Evolutionary conservation across 495 filamentous ascomycete species (phyloP).

Genomic region (Aspergillus egyptiacus): DNA sequence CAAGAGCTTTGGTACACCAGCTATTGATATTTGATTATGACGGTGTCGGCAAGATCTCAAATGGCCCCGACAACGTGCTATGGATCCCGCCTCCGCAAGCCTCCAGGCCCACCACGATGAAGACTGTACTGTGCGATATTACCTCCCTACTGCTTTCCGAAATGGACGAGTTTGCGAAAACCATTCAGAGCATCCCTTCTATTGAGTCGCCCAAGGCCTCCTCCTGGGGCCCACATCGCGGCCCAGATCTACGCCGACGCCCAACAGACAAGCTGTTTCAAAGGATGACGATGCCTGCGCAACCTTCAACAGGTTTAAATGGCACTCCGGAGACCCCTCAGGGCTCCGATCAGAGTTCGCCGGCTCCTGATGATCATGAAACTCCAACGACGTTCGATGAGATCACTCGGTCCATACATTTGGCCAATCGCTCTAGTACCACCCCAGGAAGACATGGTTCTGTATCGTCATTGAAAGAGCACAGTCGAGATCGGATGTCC

Average conservation of each 20-base stretch:
- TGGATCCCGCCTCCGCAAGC: constrained; percentile 65
- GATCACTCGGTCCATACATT: constrained; percentile 48
- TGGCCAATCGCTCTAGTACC: constrained; percentile 34
- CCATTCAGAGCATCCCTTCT: constrained; percentile 69
- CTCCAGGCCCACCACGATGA: constrained; percentile 82
- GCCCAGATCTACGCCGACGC: constrained; percentile 40
- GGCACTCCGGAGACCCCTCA: constrained; percentile 49
- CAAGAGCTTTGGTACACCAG: constrained; percentile 70
- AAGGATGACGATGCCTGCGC: constrained; percentile 78
- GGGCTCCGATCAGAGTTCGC: constrained; percentile 39
- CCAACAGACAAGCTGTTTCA: constrained; percentile 42
- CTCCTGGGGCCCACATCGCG: constrained; percentile 42
- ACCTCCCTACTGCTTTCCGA: constrained; percentile 79
- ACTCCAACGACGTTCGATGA: constrained; percentile 71
- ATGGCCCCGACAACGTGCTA: constrained; percentile 50
- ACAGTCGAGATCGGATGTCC: constrained; percentile 73
- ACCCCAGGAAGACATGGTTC: constrained; percentile 29
- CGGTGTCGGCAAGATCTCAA: constrained; percentile 32
- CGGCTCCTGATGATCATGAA: constrained; percentile 42
- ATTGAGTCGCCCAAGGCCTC: constrained; percentile 67
- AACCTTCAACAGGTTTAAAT: constrained; percentile 48
- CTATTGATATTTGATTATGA: constrained; percentile 72
- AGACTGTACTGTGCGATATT: constrained; percentile 89
- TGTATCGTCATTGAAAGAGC: constrained; percentile 36
- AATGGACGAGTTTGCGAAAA: constrained; percentile 79